These are phyloP conservation scores for Rhododendron ovatum DNA, from an alignment of 148 eudicot genomes.

Conservation along the genomic window DNA sequence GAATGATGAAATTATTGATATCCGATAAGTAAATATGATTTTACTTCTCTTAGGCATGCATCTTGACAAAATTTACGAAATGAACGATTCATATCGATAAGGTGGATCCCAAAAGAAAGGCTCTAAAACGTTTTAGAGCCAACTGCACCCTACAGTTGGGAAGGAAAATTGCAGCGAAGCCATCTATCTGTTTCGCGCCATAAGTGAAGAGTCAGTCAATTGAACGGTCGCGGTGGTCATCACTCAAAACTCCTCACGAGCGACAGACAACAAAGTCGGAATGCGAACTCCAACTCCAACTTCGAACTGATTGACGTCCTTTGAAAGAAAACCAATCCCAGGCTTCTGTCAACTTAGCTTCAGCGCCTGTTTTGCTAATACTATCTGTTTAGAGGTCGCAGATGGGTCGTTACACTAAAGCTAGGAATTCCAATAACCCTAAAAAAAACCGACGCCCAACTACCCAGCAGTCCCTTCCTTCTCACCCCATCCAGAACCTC, in stretches of 20 bases:
- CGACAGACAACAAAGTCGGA: neutral
- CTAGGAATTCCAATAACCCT: neutral
- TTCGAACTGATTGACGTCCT: too few species aligned
- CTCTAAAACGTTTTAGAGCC: too few species aligned
- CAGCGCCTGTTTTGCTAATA: too few species aligned
- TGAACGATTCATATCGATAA: too few species aligned
- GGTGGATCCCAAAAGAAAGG: too few species aligned
- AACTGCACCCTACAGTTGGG: too few species aligned
- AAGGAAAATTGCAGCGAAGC: neutral
- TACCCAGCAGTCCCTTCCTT: neutral
- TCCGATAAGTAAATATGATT: too few species aligned
- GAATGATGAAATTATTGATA: too few species aligned
- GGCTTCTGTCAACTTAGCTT: neutral
- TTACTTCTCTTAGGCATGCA: too few species aligned
- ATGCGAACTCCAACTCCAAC: neutral
- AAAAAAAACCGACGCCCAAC: neutral
- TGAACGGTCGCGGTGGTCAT: neutral
- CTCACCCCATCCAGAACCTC: slow-evolving; percentile 4
- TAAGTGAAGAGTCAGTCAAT: neutral
- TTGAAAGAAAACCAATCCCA: neutral
- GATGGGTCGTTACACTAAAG: neutral
- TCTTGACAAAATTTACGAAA: too few species aligned
- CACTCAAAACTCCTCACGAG: neutral
- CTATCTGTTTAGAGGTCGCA: neutral
- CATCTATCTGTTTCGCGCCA: neutral